phyloP scores from a whole-genome alignment of 176 grass and related monocot species.

The Phragmites australis region DNA sequence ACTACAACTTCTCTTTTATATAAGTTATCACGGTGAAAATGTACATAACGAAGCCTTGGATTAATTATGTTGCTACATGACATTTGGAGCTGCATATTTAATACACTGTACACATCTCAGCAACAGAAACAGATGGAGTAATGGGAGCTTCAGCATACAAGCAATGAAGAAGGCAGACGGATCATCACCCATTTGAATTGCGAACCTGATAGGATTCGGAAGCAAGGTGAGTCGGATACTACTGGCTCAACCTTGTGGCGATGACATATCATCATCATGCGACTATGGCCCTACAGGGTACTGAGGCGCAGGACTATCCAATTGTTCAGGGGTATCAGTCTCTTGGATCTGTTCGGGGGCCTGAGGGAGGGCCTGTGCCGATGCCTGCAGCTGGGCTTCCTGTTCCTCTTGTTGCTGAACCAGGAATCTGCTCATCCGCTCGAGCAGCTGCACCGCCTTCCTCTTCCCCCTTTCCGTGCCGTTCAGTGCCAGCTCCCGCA shows the following conservation, averaged over 20 bases:
- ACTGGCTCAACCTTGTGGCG: background rate
- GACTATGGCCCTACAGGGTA: slow-evolving; percentile 16
- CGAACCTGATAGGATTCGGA: background rate
- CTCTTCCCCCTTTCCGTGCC: slow-evolving; percentile 81
- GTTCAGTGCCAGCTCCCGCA: slow-evolving; percentile 67
- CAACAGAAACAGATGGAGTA: slow-evolving; percentile 21
- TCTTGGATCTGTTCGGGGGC: slow-evolving; percentile 42
- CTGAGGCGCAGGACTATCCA: slow-evolving; percentile 41
- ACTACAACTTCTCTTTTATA: slow-evolving; percentile 22
- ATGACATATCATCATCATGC: background rate
- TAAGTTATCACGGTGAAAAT: slow-evolving; percentile 5
- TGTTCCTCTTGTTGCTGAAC: slow-evolving; percentile 63
- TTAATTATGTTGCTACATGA: slow-evolving; percentile 2
- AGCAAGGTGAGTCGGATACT: background rate
- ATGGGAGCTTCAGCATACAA: slow-evolving; percentile 23
- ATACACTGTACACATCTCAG: slow-evolving; percentile 32
- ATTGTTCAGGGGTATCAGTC: slow-evolving; percentile 37
- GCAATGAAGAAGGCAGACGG: background rate
- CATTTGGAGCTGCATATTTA: slow-evolving; percentile 3
- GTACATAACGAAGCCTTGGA: slow-evolving; percentile 27
- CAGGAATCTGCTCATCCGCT: slow-evolving; percentile 80
- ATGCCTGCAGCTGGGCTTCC: slow-evolving; percentile 34
- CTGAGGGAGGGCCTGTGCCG: slow-evolving; percentile 1
- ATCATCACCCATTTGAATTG: background rate
- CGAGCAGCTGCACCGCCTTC: slow-evolving; percentile 74